phyloP scores from a whole-genome alignment of 176 grass and related monocot genomes.

The Luzula sylvatica region DNA sequence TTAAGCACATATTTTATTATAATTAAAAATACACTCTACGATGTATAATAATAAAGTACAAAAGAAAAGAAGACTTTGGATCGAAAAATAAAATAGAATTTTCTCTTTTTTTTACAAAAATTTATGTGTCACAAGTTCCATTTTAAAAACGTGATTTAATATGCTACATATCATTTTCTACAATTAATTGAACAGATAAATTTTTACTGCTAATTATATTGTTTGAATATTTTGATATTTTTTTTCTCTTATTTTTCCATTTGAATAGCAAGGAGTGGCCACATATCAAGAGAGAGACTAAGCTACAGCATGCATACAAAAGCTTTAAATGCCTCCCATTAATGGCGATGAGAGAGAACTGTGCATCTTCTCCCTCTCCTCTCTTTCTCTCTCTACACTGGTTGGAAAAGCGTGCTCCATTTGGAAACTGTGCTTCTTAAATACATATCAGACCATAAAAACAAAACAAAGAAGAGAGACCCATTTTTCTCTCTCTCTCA shows the following conservation, averaged over 20 bases:
- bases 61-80: too few species aligned
- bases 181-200: background rate
- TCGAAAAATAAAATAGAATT: too few species aligned
- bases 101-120: too few species aligned
- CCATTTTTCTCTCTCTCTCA: background rate
- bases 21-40: too few species aligned
- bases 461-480: slow-evolving; percentile 10
- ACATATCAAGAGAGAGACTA: slow-evolving; percentile 24
- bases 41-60: too few species aligned
- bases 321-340: slow-evolving; percentile 52
- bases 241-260: background rate
- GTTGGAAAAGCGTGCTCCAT: slow-evolving; percentile 27
- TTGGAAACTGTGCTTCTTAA: slow-evolving; percentile 32
- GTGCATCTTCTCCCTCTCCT: slow-evolving; percentile 9
- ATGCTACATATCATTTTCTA: too few species aligned
- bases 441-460: slow-evolving; percentile 20
- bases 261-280: background rate
- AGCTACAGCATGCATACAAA: slow-evolving; percentile 54
- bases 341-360: slow-evolving; percentile 44
- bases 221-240: too few species aligned
- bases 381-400: background rate
- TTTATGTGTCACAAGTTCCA: too few species aligned
- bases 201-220: background rate
- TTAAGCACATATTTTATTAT: too few species aligned
- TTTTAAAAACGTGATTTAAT: too few species aligned